Percentiles rank a stretch among this genome's conserved stretches.
phyloP scores from a whole-genome alignment of 805 yeast genomes.

The Phaffomyces opuntiae region DNA sequence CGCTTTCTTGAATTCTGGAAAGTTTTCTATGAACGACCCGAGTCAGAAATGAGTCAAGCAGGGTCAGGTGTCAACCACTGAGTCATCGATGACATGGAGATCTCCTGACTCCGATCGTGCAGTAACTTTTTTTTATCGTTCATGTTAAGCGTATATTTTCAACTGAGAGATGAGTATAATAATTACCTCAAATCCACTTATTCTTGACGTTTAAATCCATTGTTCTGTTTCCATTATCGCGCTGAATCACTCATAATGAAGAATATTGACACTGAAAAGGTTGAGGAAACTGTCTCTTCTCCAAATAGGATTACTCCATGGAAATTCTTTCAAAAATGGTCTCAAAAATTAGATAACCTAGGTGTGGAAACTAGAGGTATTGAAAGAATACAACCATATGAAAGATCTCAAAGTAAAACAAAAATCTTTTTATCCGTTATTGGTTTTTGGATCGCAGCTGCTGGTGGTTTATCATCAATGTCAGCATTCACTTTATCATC shows the following conservation, averaged over 20 bases:
- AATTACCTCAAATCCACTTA: too few relatives aligned
- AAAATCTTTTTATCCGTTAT: constrained; percentile 40
- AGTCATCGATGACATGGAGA: too few relatives aligned
- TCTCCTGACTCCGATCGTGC: too few relatives aligned
- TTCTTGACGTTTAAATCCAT: too few relatives aligned
- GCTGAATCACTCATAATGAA: background rate
- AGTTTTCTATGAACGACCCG: too few relatives aligned
- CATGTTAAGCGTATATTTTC: too few relatives aligned
- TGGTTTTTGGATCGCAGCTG: constrained; percentile 80
- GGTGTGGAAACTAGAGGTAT: constrained; percentile 79
- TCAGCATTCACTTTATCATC: constrained; percentile 78
- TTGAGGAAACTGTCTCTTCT: background rate
- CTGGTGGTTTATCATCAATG: constrained; percentile 88
- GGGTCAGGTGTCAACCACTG: too few relatives aligned
- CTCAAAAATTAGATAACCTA: constrained; percentile 41
- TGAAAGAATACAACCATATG: constrained; percentile 63
- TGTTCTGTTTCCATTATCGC: background rate
- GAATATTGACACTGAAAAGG: constrained; percentile 4
- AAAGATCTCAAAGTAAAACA: constrained; percentile 38
- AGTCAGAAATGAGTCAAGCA: too few relatives aligned
- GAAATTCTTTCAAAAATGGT: constrained; percentile 25
- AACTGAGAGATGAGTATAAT: too few relatives aligned
- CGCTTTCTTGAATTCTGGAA: too few relatives aligned
- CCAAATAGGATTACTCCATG: constrained; percentile 15
- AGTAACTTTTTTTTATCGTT: too few relatives aligned